Conservation (phyloP, 139 green algal species). For the Asterochloris sp. region DNA sequence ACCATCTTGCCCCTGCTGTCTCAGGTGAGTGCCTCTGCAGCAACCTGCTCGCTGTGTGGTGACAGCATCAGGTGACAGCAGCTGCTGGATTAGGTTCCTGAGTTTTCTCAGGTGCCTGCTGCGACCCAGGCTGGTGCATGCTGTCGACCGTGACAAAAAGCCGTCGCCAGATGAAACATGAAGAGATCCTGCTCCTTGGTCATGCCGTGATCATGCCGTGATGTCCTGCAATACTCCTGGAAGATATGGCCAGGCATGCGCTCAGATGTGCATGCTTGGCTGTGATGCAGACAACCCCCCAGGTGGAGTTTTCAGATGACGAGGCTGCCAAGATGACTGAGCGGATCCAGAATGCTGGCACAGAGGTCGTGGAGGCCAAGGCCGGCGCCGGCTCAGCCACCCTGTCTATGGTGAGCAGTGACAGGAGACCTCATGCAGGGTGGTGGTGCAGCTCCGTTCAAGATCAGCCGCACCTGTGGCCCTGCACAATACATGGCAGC, state of each 20-base stretch:
- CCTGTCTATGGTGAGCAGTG: conserved; percentile 68
- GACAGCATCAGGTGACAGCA: no score
- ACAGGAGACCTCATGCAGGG: no score
- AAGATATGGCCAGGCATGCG: background rate
- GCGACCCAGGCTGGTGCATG: no score
- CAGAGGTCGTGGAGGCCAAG: conserved; percentile 90
- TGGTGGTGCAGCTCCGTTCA: no score
- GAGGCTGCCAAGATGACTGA: conserved; percentile 81
- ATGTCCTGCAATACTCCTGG: no score
- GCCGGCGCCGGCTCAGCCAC: conserved; percentile 77
- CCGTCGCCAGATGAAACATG: background rate
- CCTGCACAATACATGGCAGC: no score
- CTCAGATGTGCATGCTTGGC: background rate
- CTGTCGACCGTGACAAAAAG: no score
- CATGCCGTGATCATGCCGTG: background rate
- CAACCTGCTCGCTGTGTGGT: background rate
- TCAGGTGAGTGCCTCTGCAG: conserved; percentile 45
- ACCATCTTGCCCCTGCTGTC: conserved; percentile 98
- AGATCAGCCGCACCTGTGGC: no score
- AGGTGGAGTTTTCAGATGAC: conserved; percentile 74
- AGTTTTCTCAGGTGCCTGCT: no score
- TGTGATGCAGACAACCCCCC: conserved; percentile 65
- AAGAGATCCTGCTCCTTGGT: background rate
- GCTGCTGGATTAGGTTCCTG: no score
- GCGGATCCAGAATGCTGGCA: conserved; percentile 85